Conservation (phyloP, 2,329 filamentous ascomycete species). For the Ophiosphaerella narmari region DNA sequence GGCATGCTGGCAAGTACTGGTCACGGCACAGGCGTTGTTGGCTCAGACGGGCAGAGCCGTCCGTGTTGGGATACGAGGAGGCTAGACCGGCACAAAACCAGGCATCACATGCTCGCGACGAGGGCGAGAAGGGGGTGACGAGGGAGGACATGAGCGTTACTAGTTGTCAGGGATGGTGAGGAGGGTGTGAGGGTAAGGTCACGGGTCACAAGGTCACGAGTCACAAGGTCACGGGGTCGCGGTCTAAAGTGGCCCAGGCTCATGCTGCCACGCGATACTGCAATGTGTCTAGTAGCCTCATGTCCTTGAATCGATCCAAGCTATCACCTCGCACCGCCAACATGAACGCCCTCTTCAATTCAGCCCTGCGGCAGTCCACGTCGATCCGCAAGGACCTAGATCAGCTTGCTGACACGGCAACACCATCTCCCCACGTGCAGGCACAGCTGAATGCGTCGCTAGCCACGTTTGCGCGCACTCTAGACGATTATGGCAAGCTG, state of each 20-base stretch:
- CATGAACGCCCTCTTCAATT: slow-evolving; percentile 84
- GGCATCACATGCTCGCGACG: slow-evolving; percentile 24
- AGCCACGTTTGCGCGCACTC: slow-evolving; percentile 81
- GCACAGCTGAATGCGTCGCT: slow-evolving; percentile 58
- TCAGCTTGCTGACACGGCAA: slow-evolving; percentile 64
- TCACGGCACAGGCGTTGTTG: slow-evolving; percentile 22
- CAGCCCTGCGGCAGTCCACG: slow-evolving; percentile 81
- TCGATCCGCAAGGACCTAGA: slow-evolving; percentile 78
- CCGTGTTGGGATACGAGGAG: slow-evolving; percentile 25
- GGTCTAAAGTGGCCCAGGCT: no score
- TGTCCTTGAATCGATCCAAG: no score
- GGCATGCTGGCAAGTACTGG: slow-evolving; percentile 22
- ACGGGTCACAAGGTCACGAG: no score
- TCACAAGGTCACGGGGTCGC: no score
- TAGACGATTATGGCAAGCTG: slow-evolving; percentile 88
- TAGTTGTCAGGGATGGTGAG: no score
- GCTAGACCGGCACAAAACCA: slow-evolving; percentile 30
- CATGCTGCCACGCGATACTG: slow-evolving; percentile 20
- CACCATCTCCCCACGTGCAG: slow-evolving; percentile 66
- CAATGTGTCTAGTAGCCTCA: slow-evolving; percentile 35
- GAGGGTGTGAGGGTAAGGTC: no score
- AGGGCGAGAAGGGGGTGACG: slow-evolving; percentile 25
- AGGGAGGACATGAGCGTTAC: slow-evolving; percentile 19
- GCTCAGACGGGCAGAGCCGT: slow-evolving; percentile 14
- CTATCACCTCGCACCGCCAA: slow-evolving; percentile 11